These are phyloP conservation scores for Boechera retrofracta DNA, from an alignment of 345 rosid genomes.

Conservation along the genomic window DNA sequence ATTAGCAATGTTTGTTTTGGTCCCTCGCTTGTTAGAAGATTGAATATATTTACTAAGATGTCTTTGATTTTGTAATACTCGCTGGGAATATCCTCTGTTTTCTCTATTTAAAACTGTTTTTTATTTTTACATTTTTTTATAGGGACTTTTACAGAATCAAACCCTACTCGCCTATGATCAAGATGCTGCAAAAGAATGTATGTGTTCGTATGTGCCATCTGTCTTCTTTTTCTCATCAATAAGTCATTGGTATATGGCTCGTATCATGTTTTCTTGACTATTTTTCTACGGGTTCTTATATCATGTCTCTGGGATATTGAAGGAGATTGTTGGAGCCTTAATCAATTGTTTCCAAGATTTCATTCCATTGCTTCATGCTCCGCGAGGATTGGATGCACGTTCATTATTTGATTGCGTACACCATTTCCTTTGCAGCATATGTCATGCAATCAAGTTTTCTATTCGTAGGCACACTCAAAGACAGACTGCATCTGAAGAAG, in stretches of 20 bases:
- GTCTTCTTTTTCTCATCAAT: conserved; percentile 19
- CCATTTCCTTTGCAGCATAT: conserved; percentile 65
- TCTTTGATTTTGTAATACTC: background rate
- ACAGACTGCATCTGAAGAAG: conserved; percentile 47
- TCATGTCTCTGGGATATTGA: conserved; percentile 53
- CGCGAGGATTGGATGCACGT: conserved; percentile 50
- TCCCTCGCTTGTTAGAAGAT: conserved; percentile 1
- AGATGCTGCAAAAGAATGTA: conserved; percentile 49
- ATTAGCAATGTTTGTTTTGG: conserved; percentile 1
- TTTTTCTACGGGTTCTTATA: conserved; percentile 35
- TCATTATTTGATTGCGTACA: conserved; percentile 65
- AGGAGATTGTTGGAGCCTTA: conserved; percentile 73
- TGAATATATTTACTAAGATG: background rate
- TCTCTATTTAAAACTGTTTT: background rate
- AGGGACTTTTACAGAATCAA: conserved; percentile 49
- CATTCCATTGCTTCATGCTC: conserved; percentile 56
- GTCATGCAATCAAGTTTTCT: conserved; percentile 55
- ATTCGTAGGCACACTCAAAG: conserved; percentile 44
- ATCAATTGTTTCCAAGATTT: conserved; percentile 74
- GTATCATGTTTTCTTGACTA: conserved; percentile 23
- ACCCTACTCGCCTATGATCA: conserved; percentile 64
- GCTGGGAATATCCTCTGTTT: background rate
- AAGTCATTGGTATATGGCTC: conserved; percentile 14
- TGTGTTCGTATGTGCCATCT: conserved; percentile 59
- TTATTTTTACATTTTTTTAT: conserved; percentile 31